Conservation (phyloP, 371 early-diverging fungal genomes). For the Chytridiales sp. region DNA sequence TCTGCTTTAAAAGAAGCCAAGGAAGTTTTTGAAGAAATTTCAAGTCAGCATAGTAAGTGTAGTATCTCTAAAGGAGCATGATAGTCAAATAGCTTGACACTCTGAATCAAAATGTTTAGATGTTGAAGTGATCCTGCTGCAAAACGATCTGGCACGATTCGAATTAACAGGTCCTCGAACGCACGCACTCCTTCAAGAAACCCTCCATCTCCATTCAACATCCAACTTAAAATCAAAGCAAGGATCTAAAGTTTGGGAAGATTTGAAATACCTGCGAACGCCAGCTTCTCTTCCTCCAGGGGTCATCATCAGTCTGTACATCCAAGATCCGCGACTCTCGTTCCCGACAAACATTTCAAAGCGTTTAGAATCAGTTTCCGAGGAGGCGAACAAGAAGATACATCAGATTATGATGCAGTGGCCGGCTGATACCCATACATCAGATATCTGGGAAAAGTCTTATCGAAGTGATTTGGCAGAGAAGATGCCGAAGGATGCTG, state of each 20-base stretch:
- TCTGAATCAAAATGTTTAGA: background rate
- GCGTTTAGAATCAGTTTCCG: conserved; percentile 19
- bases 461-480: conserved; percentile 44
- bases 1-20: conserved; percentile 15
- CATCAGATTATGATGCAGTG: conserved; percentile 11
- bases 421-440: conserved; percentile 40
- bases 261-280: conserved; percentile 50
- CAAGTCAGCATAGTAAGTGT: background rate
- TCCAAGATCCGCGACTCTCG: conserved; percentile 74
- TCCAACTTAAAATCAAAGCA: conserved; percentile 9
- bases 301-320: conserved; percentile 61
- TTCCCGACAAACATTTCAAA: conserved; percentile 27
- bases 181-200: conserved; percentile 65
- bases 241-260: conserved; percentile 38
- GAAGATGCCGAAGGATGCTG: conserved; percentile 58
- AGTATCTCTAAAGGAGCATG: background rate
- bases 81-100: conserved; percentile 1
- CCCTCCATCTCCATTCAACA: conserved; percentile 37
- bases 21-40: background rate
- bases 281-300: conserved; percentile 70
- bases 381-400: conserved; percentile 2
- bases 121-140: conserved; percentile 17
- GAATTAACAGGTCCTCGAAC: conserved; percentile 79
- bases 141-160: conserved; percentile 53
- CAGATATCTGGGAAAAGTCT: conserved; percentile 63